phyloP scores from a whole-genome alignment of 371 early-diverging fungal species.

The Saksenaea oblongispora region DNA sequence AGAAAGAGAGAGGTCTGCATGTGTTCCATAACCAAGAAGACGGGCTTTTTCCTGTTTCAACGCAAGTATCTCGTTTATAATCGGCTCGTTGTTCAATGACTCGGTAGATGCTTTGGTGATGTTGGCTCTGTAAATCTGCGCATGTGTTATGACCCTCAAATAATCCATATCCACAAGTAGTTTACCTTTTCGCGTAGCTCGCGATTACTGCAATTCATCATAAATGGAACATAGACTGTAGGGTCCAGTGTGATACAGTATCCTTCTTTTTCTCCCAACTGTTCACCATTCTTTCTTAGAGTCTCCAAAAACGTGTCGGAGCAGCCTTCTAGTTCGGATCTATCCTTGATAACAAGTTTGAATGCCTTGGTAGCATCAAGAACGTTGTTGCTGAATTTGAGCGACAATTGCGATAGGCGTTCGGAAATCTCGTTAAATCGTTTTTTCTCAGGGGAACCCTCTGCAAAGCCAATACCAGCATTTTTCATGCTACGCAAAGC shows the following conservation, averaged over 20 bases:
- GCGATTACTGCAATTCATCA: slow-evolving; percentile 66
- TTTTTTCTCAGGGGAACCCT: slow-evolving; percentile 49
- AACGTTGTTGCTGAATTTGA: slow-evolving; percentile 61
- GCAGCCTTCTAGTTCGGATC: slow-evolving; percentile 54
- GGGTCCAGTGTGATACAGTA: slow-evolving; percentile 66
- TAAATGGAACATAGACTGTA: slow-evolving; percentile 63
- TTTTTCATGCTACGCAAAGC: slow-evolving; percentile 58
- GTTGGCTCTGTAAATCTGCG: slow-evolving; percentile 56
- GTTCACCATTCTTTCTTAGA: slow-evolving; percentile 53
- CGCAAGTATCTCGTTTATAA: slow-evolving; percentile 62
- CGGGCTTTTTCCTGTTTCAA: slow-evolving; percentile 54
- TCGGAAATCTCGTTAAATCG: slow-evolving; percentile 63
- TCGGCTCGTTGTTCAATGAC: slow-evolving; percentile 56
- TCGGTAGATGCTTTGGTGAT: slow-evolving; percentile 60
- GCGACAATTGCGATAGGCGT: slow-evolving; percentile 55
- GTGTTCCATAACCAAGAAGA: slow-evolving; percentile 54
- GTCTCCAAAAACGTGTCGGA: slow-evolving; percentile 50
- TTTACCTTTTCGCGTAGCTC: slow-evolving; percentile 57
- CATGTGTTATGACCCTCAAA: not conserved
- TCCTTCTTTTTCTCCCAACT: slow-evolving; percentile 47
- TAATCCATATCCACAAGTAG: too few species aligned
- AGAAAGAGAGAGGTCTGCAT: slow-evolving; percentile 62
- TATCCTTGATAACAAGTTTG: slow-evolving; percentile 47
- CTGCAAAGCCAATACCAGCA: slow-evolving; percentile 62
- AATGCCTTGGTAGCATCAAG: slow-evolving; percentile 68